Evolutionary conservation across 768 basidiomycete species (phyloP).

Genomic region (Dendrothele bispora): DNA sequence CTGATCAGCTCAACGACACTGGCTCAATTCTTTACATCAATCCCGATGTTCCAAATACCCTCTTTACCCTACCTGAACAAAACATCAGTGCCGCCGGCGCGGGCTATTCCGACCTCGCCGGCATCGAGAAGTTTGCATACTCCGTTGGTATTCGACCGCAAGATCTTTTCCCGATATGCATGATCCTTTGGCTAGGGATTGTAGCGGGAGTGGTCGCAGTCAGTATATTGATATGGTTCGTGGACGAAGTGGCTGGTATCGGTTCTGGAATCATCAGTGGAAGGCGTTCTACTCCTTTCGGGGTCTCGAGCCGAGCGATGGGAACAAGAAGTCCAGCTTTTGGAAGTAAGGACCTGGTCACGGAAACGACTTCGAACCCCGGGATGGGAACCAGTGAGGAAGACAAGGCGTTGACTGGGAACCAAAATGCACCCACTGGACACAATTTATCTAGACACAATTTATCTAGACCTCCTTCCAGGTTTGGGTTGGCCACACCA

Average conservation of each 20-base stretch:
- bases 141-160: conserved; percentile 79
- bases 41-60: conserved; percentile 59
- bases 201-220: conserved; percentile 68
- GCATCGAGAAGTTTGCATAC: conserved; percentile 83
- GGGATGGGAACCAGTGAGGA: no score
- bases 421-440: conserved; percentile 19
- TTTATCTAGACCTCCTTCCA: conserved; percentile 21
- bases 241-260: conserved; percentile 56
- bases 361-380: conserved; percentile 22
- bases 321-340: conserved; percentile 39
- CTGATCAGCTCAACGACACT: conserved; percentile 68
- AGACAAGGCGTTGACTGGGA: conserved; percentile 45
- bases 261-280: conserved; percentile 23
- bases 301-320: conserved; percentile 17
- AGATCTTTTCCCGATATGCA: conserved; percentile 80
- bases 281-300: conserved; percentile 1
- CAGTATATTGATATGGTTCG: conserved; percentile 68
- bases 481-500: conserved; percentile 19
- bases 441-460: conserved; percentile 16
- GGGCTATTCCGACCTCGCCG: no score
- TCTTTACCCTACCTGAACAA: conserved; percentile 69
- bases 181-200: conserved; percentile 82
- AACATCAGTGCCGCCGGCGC: no score
- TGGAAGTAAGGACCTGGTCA: conserved; percentile 53
- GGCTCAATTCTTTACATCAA: conserved; percentile 80